phyloP scores from a whole-genome alignment of 768 basidiomycete species.

The Trametopsis cervina region DNA sequence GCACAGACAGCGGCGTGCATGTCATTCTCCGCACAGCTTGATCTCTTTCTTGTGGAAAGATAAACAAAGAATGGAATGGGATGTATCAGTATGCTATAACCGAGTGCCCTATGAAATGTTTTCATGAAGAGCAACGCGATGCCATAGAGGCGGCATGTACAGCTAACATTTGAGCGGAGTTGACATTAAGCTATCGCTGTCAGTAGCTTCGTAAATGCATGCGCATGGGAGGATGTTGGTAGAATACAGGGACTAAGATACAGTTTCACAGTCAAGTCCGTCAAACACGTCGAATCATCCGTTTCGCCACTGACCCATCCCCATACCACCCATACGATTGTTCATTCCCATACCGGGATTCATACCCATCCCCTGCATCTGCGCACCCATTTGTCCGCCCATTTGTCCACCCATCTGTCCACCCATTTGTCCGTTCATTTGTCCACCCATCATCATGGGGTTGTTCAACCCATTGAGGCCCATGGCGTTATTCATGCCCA shows the following conservation, averaged over 20 bases:
- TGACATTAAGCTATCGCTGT: too few species aligned
- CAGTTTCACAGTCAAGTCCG: too few species aligned
- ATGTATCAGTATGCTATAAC: not conserved
- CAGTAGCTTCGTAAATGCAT: too few species aligned
- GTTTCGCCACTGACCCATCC: conserved; percentile 35
- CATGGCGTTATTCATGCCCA: conserved; percentile 29
- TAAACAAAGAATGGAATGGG: too few species aligned
- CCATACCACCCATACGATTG: conserved; percentile 13
- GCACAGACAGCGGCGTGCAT: conserved; percentile 93
- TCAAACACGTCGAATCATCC: not conserved
- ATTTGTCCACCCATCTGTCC: conserved; percentile 1
- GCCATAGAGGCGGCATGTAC: too few species aligned
- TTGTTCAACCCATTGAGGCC: conserved; percentile 17
- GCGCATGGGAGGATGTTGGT: too few species aligned
- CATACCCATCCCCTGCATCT: conserved; percentile 13
- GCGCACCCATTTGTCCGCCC: not conserved
- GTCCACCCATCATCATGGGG: conserved; percentile 17
- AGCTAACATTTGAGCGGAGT: too few species aligned
- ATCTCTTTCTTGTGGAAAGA: too few species aligned
- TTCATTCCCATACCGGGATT: conserved; percentile 15
- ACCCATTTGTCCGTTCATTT: not conserved
- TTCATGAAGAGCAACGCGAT: too few species aligned
- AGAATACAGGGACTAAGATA: too few species aligned
- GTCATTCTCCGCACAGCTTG: conserved; percentile 83
- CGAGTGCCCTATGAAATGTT: too few species aligned